Evolutionary conservation across 371 early-diverging fungal genomes (phyloP).

Genomic region (Basidiobolus meristosporus): DNA sequence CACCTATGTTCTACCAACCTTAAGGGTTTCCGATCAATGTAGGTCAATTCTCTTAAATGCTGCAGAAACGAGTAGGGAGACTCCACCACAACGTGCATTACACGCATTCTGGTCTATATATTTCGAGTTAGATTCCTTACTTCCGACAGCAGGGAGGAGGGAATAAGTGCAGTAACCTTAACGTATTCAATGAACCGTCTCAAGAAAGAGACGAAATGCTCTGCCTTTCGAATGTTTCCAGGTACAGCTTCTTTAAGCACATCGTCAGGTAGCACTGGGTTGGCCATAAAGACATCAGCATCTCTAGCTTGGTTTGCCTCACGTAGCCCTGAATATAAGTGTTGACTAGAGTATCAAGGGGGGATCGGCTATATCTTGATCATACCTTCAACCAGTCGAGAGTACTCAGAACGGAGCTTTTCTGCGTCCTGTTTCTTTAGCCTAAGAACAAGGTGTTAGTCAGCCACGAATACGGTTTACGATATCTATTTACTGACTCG

Average conservation of each 20-base stretch:
- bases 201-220: constrained; percentile 95
- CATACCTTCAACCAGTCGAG: constrained; percentile 61
- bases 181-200: constrained; percentile 96
- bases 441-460: constrained; percentile 11
- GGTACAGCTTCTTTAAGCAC: constrained; percentile 88
- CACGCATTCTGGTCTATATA: constrained; percentile 81
- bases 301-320: constrained; percentile 51
- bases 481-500: constrained; percentile 15
- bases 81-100: constrained; percentile 96
- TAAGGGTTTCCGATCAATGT: constrained; percentile 83
- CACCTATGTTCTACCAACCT: constrained; percentile 12
- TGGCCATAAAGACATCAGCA: constrained; percentile 56
- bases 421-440: constrained; percentile 75
- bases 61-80: constrained; percentile 83
- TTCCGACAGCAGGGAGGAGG: neutral
- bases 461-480: neutral
- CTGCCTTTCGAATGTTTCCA: constrained; percentile 94
- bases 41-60: constrained; percentile 83
- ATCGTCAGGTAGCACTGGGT: constrained; percentile 84
- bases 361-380: neutral
- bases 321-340: constrained; percentile 28
- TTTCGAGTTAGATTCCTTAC: neutral
- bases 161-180: constrained; percentile 29
- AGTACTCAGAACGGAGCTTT: constrained; percentile 75
- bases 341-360: neutral